These are phyloP conservation scores for Spinacia oleracea DNA, from an alignment of 179 eudicot species.

Conservation along the genomic window DNA sequence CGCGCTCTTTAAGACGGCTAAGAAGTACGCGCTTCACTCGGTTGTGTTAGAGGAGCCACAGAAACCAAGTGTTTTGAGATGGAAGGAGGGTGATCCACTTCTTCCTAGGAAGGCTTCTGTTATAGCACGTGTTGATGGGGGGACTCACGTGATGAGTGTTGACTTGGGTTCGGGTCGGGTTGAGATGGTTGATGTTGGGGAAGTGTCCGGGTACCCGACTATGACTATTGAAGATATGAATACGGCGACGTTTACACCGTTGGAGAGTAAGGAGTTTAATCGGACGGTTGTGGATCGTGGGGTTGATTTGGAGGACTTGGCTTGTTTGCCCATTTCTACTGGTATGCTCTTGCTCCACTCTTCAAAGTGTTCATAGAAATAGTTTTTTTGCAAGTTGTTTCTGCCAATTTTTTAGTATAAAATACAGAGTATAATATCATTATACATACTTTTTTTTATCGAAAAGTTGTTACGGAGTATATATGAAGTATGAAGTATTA, in stretches of 20 bases:
- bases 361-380: neutral
- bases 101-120: conserved; percentile 68
- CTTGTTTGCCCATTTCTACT: conserved; percentile 74
- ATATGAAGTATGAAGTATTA: too few species aligned
- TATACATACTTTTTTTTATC: too few species aligned
- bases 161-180: conserved; percentile 55
- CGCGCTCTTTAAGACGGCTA: conserved; percentile 37
- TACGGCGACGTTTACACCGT: conserved; percentile 59
- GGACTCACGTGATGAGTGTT: conserved; percentile 47
- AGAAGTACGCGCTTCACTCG: conserved; percentile 60
- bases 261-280: conserved; percentile 60
- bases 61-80: conserved; percentile 51
- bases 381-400: too few species aligned
- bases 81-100: conserved; percentile 63
- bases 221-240: conserved; percentile 87
- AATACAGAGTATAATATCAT: too few species aligned
- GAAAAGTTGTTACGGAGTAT: too few species aligned
- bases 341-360: conserved; percentile 21
- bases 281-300: conserved; percentile 71
- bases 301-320: conserved; percentile 64
- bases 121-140: conserved; percentile 61
- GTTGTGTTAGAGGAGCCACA: conserved; percentile 65
- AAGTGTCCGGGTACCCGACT: conserved; percentile 62
- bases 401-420: too few species aligned
- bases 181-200: conserved; percentile 32